Evolutionary conservation across 139 green algal genomes (phyloP), one percentile per base, ranked within the genome.

Genomic region (Astrephomene gubernaculifera): DNA sequence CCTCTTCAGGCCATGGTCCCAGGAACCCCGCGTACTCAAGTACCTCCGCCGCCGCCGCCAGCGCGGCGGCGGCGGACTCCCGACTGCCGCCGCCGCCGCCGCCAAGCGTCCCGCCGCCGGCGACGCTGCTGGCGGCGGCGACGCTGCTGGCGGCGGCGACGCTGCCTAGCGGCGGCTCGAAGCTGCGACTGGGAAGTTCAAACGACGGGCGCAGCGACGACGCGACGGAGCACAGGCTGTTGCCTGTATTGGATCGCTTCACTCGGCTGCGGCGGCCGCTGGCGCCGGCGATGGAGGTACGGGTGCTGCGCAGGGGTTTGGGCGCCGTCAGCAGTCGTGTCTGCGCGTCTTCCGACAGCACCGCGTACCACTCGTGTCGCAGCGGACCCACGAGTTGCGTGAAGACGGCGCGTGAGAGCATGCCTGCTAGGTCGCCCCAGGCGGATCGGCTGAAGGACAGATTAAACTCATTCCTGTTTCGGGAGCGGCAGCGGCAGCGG

Each of bases 391-490:
- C 82, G 17, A 87, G 82, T 72, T 79, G 61, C 7, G 4, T 25
- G 82, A 87, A 87, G 7, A 87, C 72, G 33, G 71, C 74, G 21
- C 65, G 65, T 4, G 86, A 86, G 43, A 91, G 79, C 54, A 86
- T 80, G 31, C 29, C 54, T 0, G 83, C 83, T 79, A 87, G 63
- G 41, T 91, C 87, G n/a, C 57, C 43, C 79, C 86, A 80, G 6
- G 79, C 83, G 2, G 79, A 65, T 31, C 83, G 82, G 53, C 71
- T 74, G 43, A 91, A 54, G 1, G 44, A 49, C 10, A 86, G 64
- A 31, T 91, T 84, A 31, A 91, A 85, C 71, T 91, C 87, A 54
- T 86, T 86, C 65, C 79, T 86, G 64, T 2, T 4, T 57, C 17
- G 49, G n/a, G n/a, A n/a, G n/a, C n/a, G n/a, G n/a, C n/a, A n/a